Percentiles rank a stretch among this genome's conserved stretches.
These are phyloP conservation scores for Phytophthora hybrid DNA, from an alignment of 352 stramenopile species.

Conservation along the genomic window DNA sequence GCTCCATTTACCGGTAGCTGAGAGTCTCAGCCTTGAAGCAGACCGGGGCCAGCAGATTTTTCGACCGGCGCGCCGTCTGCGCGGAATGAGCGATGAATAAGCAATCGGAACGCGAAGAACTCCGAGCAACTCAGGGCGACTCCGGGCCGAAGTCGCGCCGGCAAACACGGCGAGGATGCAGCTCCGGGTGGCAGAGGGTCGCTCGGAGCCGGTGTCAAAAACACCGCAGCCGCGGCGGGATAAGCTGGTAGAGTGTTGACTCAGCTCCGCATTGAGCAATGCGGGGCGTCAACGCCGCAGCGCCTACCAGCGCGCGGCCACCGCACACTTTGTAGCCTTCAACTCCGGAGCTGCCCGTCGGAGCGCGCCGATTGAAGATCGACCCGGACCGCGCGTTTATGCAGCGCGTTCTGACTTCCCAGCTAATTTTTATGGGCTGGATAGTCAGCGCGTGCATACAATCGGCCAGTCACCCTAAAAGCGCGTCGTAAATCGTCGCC, in stretches of 20 bases:
- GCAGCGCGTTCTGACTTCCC: conserved; percentile 33
- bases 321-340: not conserved
- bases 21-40: too few species aligned
- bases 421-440: conserved; percentile 30
- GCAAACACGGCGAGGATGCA: not conserved
- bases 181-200: conserved; percentile 17
- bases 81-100: conserved; percentile 34
- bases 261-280: not conserved
- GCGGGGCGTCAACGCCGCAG: not conserved
- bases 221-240: not conserved
- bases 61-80: conserved; percentile 20
- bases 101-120: conserved; percentile 19
- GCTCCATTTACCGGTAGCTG: too few species aligned
- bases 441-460: conserved; percentile 34
- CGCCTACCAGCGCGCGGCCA: not conserved
- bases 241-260: not conserved
- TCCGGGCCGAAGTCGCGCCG: not conserved
- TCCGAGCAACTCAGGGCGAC: conserved; percentile 22
- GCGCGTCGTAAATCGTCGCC: conserved; percentile 22
- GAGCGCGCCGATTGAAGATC: conserved; percentile 32
- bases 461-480: conserved; percentile 21
- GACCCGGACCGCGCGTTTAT: conserved; percentile 26
- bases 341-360: conserved; percentile 11
- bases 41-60: conserved; percentile 12
- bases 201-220: not conserved